These are phyloP conservation scores for Paracamarosporium sp. DNA, from an alignment of 2,329 filamentous ascomycete species.

Conservation along the genomic window DNA sequence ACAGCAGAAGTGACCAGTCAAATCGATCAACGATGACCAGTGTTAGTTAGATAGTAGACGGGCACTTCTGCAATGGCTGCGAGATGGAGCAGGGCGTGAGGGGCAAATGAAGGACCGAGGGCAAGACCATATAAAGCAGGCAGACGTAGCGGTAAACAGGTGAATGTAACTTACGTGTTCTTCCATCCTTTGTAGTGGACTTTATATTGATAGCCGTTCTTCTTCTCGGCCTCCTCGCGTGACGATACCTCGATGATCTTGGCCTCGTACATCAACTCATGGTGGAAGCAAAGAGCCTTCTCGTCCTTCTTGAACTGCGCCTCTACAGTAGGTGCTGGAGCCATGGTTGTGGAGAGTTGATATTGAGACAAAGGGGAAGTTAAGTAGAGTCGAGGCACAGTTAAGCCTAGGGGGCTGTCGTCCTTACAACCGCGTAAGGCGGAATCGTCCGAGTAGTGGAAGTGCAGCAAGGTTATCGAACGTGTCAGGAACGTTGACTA, in stretches of 20 bases:
- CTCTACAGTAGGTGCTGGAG: conserved; percentile 63
- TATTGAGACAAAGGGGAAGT: conserved; percentile 18
- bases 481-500: background rate
- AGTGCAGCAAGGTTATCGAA: conserved; percentile 7
- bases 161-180: conserved; percentile 72
- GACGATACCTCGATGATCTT: conserved; percentile 84
- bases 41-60: background rate
- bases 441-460: conserved; percentile 14
- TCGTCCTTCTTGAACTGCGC: conserved; percentile 76
- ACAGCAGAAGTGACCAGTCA: background rate
- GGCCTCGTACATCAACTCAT: conserved; percentile 96
- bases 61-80: conserved; percentile 19
- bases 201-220: conserved; percentile 82
- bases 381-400: conserved; percentile 7
- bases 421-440: conserved; percentile 24
- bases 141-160: conserved; percentile 10
- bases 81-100: conserved; percentile 11
- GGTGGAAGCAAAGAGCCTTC: conserved; percentile 94
- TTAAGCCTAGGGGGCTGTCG: conserved; percentile 17
- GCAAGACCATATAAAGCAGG: background rate
- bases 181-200: conserved; percentile 99
- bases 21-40: background rate
- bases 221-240: conserved; percentile 69
- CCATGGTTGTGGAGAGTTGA: conserved; percentile 30
- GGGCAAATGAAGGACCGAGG: conserved; percentile 18